Evolutionary conservation across 768 basidiomycete genomes (phyloP).

Genomic region (Tricholoma terreum): DNA sequence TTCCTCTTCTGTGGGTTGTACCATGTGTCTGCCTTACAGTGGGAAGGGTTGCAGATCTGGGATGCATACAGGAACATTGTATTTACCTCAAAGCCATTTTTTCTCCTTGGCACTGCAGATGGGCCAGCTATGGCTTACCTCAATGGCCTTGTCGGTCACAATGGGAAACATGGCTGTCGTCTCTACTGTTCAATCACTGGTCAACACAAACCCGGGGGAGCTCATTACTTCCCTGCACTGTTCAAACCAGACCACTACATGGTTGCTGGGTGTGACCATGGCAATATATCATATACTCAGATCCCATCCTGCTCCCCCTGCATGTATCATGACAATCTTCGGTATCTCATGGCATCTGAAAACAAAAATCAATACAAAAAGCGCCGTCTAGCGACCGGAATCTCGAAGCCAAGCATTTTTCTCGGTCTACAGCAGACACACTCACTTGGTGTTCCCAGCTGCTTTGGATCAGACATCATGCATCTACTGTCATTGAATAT

Average conservation of each 20-base stretch:
- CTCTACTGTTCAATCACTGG: constrained; percentile 24
- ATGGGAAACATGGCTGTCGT: constrained; percentile 24
- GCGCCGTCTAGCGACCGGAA: constrained; percentile 24
- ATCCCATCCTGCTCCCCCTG: background rate
- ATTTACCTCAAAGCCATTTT: constrained; percentile 6
- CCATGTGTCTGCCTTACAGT: constrained; percentile 1
- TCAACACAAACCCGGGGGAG: constrained; percentile 16
- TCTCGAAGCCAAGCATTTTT: constrained; percentile 33
- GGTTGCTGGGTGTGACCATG: no score
- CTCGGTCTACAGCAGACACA: no score
- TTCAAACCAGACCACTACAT: no score
- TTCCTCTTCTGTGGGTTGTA: background rate
- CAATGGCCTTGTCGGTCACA: constrained; percentile 27
- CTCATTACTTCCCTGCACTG: constrained; percentile 6
- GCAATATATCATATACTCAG: background rate
- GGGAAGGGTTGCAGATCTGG: constrained; percentile 26
- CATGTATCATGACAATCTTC: background rate
- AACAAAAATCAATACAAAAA: constrained; percentile 16
- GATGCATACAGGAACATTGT: background rate
- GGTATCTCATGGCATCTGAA: constrained; percentile 1
- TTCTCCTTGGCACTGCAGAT: constrained; percentile 12
- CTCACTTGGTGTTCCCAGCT: constrained; percentile 25
- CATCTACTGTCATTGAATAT: constrained; percentile 36
- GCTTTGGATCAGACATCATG: constrained; percentile 37
- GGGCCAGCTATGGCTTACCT: constrained; percentile 13